phyloP scores from a whole-genome alignment of 192 early-diverging fungal genomes.

The Obelidium mucronatum region DNA sequence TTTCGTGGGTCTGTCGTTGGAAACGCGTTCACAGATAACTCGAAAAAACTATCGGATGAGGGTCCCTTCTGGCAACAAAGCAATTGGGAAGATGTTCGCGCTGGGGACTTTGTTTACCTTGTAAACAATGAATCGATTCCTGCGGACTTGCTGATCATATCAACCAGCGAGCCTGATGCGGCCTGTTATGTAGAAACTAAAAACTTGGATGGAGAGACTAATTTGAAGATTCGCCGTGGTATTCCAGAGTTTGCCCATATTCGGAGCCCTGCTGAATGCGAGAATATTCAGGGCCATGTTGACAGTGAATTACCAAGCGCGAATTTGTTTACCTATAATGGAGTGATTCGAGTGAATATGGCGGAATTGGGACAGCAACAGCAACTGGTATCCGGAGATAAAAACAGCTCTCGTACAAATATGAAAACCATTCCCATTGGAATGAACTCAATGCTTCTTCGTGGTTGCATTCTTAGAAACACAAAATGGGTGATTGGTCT shows the following conservation, averaged over 20 bases:
- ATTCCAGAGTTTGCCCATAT: constrained; percentile 72
- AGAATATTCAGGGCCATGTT: constrained; percentile 36
- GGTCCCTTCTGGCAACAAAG: constrained; percentile 44
- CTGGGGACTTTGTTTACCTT: constrained; percentile 89
- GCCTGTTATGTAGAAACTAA: constrained; percentile 93
- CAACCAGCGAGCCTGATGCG: constrained; percentile 78
- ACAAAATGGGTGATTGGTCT: constrained; percentile 89
- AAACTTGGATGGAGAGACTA: constrained; percentile 98
- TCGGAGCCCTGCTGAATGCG: constrained; percentile 77
- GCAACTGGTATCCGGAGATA: background rate
- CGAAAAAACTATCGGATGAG: background rate
- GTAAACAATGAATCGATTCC: constrained; percentile 84
- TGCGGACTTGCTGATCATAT: constrained; percentile 82
- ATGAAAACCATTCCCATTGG: constrained; percentile 63
- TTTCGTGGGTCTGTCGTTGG: background rate
- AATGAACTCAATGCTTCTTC: constrained; percentile 74
- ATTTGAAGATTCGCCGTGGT: constrained; percentile 83
- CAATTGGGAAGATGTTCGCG: constrained; percentile 58
- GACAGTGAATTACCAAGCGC: constrained; percentile 57
- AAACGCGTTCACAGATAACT: background rate
- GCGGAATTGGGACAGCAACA: background rate
- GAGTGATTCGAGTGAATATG: constrained; percentile 38
- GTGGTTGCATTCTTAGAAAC: constrained; percentile 93
- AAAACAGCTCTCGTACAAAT: background rate
- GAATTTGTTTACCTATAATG: constrained; percentile 60